Evolutionary conservation across 805 yeast species (phyloP), one percentile per base, ranked within the genome.

Genomic region (Yarrowia sp.): DNA sequence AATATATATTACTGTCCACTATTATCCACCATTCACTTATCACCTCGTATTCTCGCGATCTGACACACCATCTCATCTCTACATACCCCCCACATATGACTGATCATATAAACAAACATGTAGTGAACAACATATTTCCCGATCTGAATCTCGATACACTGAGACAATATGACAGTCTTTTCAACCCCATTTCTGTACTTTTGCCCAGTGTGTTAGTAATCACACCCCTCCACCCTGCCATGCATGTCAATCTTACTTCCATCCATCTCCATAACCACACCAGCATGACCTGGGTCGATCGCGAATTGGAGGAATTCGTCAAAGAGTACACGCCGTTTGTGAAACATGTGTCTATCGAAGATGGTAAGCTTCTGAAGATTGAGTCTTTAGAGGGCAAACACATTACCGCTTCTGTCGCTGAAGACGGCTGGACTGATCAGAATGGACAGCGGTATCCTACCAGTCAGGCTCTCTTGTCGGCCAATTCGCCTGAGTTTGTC

Each of bases 291-390:
- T 59, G 65, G 65, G 36, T 45, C 65, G 35, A 59, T 15, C 36
- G 46, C 14, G 65, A 59, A 10, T 12, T 59, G 52, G 65, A 59
- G 38, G 65, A 43, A 14, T 59, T 59, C n/a, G 15, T 45, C 52
- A 45, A 45, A 35, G 65, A 59, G 35, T 59, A 59, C 52, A 35
- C 41, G n/a, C 41, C 65, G n/a, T 59, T 59, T 36, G 65, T 59
- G 52, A 45, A 59, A 11, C 46, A 41, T 12, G 65, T 59, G 52
- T 36, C 38, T 2, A 16, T 59, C 41, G 19, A 36, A 8, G 15
- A 59, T 45, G 52, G 43, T 19, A 10, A 12, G 11, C 26, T 19
- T 41, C 14, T 59, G 52, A 43, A 12, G 14, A 59, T 59, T 14
- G 52, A 59, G 26, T 59, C 65, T 0, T 15, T 59, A 16, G 65